Evolutionary conservation across 257 asterid genomes (phyloP).

Genomic region (Fraxinus cuspidata): DNA sequence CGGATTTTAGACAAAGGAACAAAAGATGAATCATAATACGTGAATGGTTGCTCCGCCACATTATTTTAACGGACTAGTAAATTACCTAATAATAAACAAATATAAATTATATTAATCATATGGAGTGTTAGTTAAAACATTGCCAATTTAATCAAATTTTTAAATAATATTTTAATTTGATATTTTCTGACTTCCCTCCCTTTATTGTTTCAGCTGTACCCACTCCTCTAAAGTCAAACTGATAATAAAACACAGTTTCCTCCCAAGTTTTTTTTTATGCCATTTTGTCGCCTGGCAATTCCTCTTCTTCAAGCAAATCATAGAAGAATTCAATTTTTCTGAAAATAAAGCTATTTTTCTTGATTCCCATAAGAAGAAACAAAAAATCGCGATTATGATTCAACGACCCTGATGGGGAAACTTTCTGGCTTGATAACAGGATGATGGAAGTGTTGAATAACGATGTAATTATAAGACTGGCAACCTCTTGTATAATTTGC

Average conservation of each 20-base stretch:
- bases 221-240: slow-evolving; percentile 42
- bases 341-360: neutral
- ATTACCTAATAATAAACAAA: slow-evolving; percentile 27
- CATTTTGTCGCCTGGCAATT: slow-evolving; percentile 32
- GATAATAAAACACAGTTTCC: slow-evolving; percentile 32
- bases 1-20: slow-evolving; percentile 37
- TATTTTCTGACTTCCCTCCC: neutral
- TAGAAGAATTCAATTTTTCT: neutral
- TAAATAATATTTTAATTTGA: slow-evolving; percentile 14
- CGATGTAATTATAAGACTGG: slow-evolving; percentile 35
- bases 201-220: slow-evolving; percentile 33
- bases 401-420: slow-evolving; percentile 44
- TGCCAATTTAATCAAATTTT: slow-evolving; percentile 17
- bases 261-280: slow-evolving; percentile 28
- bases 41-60: slow-evolving; percentile 60
- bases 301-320: slow-evolving; percentile 17
- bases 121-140: slow-evolving; percentile 16
- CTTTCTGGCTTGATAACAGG: slow-evolving; percentile 39
- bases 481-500: slow-evolving; percentile 33
- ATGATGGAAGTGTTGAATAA: slow-evolving; percentile 55
- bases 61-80: slow-evolving; percentile 29
- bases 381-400: slow-evolving; percentile 30
- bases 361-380: neutral
- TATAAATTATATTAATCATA: slow-evolving; percentile 37
- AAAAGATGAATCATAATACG: slow-evolving; percentile 27